Evolutionary conservation across 108 stramenopile species (phyloP).

Genomic region (Aureococcus anophagefferens): DNA sequence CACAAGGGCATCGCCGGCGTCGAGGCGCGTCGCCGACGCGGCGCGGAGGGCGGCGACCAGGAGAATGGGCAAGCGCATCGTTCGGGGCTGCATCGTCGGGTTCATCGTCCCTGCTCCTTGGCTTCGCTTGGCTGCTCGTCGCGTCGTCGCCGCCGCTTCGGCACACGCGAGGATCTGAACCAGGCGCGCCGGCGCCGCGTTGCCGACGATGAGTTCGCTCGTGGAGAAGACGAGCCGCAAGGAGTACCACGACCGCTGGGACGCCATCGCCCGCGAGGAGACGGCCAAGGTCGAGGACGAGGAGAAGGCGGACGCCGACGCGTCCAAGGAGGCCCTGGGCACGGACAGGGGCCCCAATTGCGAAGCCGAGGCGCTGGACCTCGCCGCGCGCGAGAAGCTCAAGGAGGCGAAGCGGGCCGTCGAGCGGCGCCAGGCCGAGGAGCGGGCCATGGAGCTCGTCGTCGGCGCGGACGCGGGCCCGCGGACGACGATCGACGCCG

Average conservation of each 20-base stretch:
- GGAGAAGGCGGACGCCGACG: background rate
- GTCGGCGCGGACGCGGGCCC: background rate
- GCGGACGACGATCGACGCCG: background rate
- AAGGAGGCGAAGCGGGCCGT: background rate
- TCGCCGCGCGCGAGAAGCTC: background rate
- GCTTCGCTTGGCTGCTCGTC: no score
- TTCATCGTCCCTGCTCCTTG: no score
- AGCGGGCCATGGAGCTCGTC: background rate
- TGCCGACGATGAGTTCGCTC: no score
- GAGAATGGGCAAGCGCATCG: no score
- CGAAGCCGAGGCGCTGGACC: background rate
- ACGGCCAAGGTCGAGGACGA: background rate
- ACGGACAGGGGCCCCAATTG: background rate
- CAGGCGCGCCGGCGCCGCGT: no score
- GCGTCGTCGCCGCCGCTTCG: no score
- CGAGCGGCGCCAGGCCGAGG: background rate
- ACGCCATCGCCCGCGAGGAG: background rate
- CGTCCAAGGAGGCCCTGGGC: background rate
- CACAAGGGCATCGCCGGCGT: no score
- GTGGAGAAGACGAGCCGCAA: no score
- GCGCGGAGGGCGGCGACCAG: no score
- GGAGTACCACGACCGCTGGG: background rate
- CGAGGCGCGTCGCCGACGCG: no score
- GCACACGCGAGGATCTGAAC: no score
- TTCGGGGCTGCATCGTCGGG: no score